A percentile compares a stretch with the other conserved stretches of the same genome.
phyloP scores from a whole-genome alignment of 495 filamentous ascomycete species.

The Elaphomyces granulatus region DNA sequence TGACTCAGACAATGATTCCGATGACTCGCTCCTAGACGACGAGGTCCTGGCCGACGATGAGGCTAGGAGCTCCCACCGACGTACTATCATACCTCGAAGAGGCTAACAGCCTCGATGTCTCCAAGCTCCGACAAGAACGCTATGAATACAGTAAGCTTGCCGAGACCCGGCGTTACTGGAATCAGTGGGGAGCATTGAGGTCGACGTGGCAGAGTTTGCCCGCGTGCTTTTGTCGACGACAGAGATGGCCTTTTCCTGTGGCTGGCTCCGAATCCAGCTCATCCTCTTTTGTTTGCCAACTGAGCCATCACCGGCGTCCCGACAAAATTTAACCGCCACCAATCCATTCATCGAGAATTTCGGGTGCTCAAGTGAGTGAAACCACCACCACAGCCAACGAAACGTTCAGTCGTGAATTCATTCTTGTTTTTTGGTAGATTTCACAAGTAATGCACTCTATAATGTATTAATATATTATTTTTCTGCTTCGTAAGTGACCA shows the following conservation, averaged over 20 bases:
- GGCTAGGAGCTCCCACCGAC: not conserved
- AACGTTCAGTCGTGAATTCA: too few relatives aligned
- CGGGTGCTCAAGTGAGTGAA: too few relatives aligned
- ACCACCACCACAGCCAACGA: too few relatives aligned
- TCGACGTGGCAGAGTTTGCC: conserved; percentile 21
- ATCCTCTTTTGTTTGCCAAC: conserved; percentile 23
- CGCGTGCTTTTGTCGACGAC: conserved; percentile 17
- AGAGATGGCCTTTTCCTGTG: conserved; percentile 19
- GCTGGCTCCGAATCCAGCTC: conserved; percentile 19
- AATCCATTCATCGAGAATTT: too few relatives aligned
- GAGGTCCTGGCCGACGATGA: too few relatives aligned
- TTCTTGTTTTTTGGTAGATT: too few relatives aligned
- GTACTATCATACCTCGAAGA: not conserved
- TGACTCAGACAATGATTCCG: not conserved
- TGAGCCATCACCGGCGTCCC: conserved; percentile 20
- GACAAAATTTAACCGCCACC: too few relatives aligned
- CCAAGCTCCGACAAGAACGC: not conserved
- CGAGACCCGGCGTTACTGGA: not conserved
- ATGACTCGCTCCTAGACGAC: not conserved
- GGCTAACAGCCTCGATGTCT: not conserved
- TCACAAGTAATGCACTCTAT: too few relatives aligned
- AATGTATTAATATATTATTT: too few relatives aligned
- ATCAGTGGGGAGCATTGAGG: not conserved
- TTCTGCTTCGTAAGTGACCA: too few relatives aligned
- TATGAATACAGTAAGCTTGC: not conserved